Evolutionary conservation across 768 basidiomycete genomes (phyloP).

Genomic region (Termitomyces titanicus): DNA sequence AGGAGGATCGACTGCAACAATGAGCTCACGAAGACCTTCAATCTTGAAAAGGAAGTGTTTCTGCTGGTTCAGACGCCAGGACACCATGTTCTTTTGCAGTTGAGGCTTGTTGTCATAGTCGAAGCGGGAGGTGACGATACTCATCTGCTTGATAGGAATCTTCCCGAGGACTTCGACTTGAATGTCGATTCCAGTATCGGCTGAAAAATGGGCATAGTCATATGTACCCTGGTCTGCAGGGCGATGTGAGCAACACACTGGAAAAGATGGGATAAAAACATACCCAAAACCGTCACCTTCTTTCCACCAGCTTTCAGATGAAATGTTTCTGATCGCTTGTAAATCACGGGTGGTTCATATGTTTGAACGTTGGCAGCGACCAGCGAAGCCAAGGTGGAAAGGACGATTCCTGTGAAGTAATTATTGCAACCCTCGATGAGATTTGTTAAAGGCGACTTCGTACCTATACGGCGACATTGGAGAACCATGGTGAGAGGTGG

Average conservation of each 20-base stretch:
- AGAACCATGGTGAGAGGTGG: conserved; percentile 6
- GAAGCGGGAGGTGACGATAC: conserved; percentile 12
- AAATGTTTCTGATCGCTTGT: conserved; percentile 9
- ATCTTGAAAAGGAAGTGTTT: conserved; percentile 14
- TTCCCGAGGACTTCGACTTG: conserved; percentile 9
- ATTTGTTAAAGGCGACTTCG: not conserved
- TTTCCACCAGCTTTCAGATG: conserved; percentile 10
- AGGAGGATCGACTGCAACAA: conserved; percentile 15
- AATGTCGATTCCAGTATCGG: conserved; percentile 11
- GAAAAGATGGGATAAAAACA: not conserved
- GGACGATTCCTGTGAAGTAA: conserved; percentile 6
- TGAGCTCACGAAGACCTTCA: conserved; percentile 13
- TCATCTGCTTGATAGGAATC: conserved; percentile 7
- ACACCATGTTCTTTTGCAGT: conserved; percentile 10
- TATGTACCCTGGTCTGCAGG: conserved; percentile 9
- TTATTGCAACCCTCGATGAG: not conserved
- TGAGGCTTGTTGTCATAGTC: conserved; percentile 13
- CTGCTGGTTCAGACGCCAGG: conserved; percentile 9
- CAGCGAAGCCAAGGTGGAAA: conserved; percentile 6
- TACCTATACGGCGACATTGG: conserved; percentile 16
- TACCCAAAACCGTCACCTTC: conserved; percentile 12
- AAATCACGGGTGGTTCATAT: conserved; percentile 9
- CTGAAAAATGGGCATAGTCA: conserved; percentile 16
- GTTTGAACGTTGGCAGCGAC: conserved; percentile 9
- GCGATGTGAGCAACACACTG: not conserved